A percentile compares a stretch with the other conserved stretches of the same genome.
phyloP scores from a whole-genome alignment of 106 monocot genomes.

The Allium sativum region DNA sequence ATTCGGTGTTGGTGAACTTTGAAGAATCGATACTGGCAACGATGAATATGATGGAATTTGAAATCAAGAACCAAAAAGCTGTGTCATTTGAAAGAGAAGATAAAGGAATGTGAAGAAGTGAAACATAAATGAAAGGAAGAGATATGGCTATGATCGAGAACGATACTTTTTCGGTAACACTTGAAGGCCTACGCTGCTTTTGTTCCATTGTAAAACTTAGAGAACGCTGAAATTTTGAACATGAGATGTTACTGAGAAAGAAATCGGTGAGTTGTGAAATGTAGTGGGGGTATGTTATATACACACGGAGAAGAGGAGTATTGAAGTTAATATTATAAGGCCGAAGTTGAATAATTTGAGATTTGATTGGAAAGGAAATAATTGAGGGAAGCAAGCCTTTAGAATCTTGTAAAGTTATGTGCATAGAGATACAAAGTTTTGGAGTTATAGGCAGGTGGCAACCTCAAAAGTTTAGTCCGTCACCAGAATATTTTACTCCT shows the following conservation, averaged over 20 bases:
- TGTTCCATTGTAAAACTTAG: background rate
- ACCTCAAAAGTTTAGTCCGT: background rate
- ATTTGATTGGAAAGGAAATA: background rate
- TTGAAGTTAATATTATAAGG: background rate
- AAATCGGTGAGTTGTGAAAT: background rate
- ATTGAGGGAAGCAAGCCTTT: background rate
- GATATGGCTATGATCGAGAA: conserved; percentile 48
- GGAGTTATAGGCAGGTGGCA: conserved; percentile 2
- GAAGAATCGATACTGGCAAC: too few species aligned
- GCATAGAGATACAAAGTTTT: background rate
- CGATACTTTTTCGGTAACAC: conserved; percentile 20
- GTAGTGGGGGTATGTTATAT: background rate
- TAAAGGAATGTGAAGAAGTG: conserved; percentile 31
- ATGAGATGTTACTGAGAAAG: too few species aligned
- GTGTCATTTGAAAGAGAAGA: conserved; percentile 53
- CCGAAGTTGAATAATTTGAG: background rate
- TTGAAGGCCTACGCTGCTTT: background rate
- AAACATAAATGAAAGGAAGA: conserved; percentile 54
- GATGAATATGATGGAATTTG: conserved; percentile 64
- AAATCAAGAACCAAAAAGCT: conserved; percentile 72
- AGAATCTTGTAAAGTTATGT: background rate
- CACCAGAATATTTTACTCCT: too few species aligned
- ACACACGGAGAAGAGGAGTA: background rate
- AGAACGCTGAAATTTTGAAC: too few species aligned
- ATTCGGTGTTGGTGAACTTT: background rate